phyloP scores from a whole-genome alignment of 176 grass and related monocot genomes.

The Pontederia crassipes region DNA sequence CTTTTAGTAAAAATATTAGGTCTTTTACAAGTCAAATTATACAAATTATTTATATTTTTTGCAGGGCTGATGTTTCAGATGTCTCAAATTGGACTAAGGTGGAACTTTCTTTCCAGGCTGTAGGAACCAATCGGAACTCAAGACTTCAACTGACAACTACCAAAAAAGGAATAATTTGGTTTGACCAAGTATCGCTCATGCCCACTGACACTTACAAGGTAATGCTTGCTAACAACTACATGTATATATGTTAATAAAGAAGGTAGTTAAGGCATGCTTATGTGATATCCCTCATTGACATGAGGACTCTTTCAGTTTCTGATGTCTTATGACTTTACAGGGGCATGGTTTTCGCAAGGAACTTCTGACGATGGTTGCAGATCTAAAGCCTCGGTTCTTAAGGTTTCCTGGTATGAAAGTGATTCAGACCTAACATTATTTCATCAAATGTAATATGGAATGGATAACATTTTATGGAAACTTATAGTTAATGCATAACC shows the following conservation, averaged over 20 bases:
- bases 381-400: conserved; percentile 64
- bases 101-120: conserved; percentile 22
- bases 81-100: conserved; percentile 32
- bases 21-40: conserved; percentile 4
- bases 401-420: conserved; percentile 66
- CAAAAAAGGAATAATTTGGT: conserved; percentile 35
- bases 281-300: too few species aligned
- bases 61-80: conserved; percentile 28
- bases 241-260: too few species aligned
- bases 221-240: neutral
- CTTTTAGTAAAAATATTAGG: neutral
- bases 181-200: conserved; percentile 42
- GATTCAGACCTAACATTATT: neutral
- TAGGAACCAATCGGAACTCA: conserved; percentile 18
- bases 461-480: too few species aligned
- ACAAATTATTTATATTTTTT: conserved; percentile 7
- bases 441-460: conserved; percentile 1
- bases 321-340: conserved; percentile 25
- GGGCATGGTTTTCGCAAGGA: conserved; percentile 73
- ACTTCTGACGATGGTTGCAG: conserved; percentile 59
- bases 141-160: conserved; percentile 40
- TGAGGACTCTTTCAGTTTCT: neutral
- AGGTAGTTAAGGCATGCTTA: too few species aligned
- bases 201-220: conserved; percentile 30
- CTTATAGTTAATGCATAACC: too few species aligned